Evolutionary conservation across 331 rosid genomes (phyloP).

Genomic region (Malus hybrid): DNA sequence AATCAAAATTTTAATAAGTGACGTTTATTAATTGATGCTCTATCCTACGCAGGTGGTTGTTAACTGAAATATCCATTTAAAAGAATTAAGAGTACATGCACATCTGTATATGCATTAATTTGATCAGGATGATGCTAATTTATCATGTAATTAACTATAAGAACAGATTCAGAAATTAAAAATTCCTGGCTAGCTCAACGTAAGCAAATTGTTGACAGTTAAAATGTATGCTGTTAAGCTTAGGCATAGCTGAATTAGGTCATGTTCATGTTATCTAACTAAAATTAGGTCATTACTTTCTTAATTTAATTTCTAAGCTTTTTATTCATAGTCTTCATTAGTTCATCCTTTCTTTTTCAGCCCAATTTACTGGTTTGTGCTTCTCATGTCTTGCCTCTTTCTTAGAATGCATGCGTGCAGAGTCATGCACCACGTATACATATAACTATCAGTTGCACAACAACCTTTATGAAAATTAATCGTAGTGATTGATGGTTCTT

Average conservation of each 20-base stretch:
- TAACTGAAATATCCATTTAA: slow-evolving; percentile 10
- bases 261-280: not conserved
- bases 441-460: no score
- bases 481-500: no score
- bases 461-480: no score
- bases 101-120: not conserved
- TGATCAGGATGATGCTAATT: not conserved
- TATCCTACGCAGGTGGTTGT: not conserved
- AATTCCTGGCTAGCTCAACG: not conserved
- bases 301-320: not conserved
- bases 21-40: no score
- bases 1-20: not conserved
- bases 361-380: not conserved
- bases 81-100: not conserved
- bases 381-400: not conserved
- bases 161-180: not conserved
- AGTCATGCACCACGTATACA: no score
- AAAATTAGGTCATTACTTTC: not conserved
- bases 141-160: not conserved
- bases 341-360: not conserved
- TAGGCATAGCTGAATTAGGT: slow-evolving; percentile 4
- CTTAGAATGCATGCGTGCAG: no score
- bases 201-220: not conserved
- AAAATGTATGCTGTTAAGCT: not conserved
- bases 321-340: not conserved